Evolutionary conservation across 176 grass and related monocot species (phyloP).

Genomic region (Carex scoparia): DNA sequence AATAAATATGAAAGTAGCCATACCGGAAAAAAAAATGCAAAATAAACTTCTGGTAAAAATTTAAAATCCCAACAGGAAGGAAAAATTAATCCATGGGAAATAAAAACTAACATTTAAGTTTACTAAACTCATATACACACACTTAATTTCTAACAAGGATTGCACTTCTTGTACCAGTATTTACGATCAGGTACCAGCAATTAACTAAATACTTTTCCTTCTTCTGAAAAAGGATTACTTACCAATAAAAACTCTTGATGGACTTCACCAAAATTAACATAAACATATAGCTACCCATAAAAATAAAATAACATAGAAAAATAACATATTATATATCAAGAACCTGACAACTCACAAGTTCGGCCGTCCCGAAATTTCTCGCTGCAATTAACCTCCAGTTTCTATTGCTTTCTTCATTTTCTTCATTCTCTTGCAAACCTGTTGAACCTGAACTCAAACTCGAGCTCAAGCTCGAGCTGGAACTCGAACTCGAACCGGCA

Average conservation of each 20-base stretch:
- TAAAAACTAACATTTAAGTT: not conserved
- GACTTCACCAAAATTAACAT: not conserved
- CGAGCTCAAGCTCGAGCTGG: not conserved
- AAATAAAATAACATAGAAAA: not conserved
- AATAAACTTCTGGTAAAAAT: not conserved
- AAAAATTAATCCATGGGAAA: not conserved
- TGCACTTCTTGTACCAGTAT: not conserved
- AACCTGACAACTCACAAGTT: slow-evolving; percentile 80
- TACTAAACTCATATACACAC: not conserved
- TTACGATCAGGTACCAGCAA: not conserved
- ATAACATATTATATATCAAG: slow-evolving; percentile 40
- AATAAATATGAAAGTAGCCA: not conserved
- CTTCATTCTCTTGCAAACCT: not conserved
- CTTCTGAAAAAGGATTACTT: not conserved
- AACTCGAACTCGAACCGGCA: not conserved
- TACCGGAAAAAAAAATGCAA: not conserved
- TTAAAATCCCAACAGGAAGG: not conserved
- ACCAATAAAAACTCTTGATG: not conserved
- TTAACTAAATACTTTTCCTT: not conserved
- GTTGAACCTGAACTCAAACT: not conserved
- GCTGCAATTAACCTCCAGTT: slow-evolving; percentile 55
- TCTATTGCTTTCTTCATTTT: slow-evolving; percentile 21
- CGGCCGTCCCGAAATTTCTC: slow-evolving; percentile 62
- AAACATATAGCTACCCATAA: not conserved
- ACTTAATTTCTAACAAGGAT: not conserved